These are phyloP conservation scores for Cladophialophora bantiana DNA, from an alignment of 2,329 filamentous ascomycete genomes.

Conservation along the genomic window DNA sequence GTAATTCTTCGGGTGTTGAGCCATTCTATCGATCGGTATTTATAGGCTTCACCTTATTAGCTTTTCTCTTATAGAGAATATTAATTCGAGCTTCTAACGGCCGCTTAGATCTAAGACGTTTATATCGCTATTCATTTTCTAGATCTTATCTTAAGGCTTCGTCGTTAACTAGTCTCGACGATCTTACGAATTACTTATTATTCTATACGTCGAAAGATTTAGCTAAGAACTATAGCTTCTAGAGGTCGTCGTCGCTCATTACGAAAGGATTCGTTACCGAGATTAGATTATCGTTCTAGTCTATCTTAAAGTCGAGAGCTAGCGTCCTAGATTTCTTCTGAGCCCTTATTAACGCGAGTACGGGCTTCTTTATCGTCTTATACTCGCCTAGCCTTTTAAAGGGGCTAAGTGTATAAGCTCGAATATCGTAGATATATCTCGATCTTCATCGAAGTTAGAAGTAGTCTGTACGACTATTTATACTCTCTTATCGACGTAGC, in stretches of 20 bases:
- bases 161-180: not conserved
- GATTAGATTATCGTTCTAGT: not conserved
- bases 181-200: not conserved
- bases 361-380: not conserved
- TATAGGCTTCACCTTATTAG: not conserved
- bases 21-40: not conserved
- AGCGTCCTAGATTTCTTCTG: not conserved
- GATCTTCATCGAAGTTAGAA: not conserved
- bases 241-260: not conserved
- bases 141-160: not conserved
- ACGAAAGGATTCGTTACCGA: not conserved
- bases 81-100: not conserved
- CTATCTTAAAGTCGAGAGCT: not conserved
- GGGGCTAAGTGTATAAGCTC: not conserved
- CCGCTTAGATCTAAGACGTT: not conserved
- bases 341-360: constrained; percentile 9
- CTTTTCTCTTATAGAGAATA: constrained; percentile 11
- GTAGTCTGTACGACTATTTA: not conserved
- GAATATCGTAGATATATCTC: not conserved
- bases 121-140: constrained; percentile 3
- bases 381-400: constrained; percentile 13
- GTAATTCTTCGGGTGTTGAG: not conserved
- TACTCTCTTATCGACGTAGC: not conserved
- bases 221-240: not conserved
- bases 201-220: not conserved